These are phyloP conservation scores for Rutstroemia sydowiana DNA, from an alignment of 2,329 filamentous ascomycete species.

Conservation along the genomic window DNA sequence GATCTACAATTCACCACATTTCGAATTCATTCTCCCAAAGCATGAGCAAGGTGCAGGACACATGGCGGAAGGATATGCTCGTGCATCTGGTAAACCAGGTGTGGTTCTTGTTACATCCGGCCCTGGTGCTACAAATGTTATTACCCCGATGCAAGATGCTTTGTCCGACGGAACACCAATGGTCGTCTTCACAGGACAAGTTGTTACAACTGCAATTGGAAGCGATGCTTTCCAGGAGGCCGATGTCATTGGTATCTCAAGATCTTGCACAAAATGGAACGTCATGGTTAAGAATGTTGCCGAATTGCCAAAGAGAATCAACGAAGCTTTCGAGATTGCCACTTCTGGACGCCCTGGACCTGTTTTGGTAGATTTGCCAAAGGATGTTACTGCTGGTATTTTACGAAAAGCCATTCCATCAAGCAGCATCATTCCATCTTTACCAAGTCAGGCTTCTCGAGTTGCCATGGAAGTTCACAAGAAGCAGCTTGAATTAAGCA, in stretches of 20 bases:
- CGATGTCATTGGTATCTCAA: conserved; percentile 87
- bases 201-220: conserved; percentile 81
- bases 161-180: conserved; percentile 91
- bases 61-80: conserved; percentile 96
- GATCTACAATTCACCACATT: conserved; percentile 96
- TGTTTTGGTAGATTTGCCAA: conserved; percentile 90
- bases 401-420: conserved; percentile 74
- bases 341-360: conserved; percentile 90
- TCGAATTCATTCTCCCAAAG: conserved; percentile 89
- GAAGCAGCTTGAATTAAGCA: conserved; percentile 65
- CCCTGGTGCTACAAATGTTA: conserved; percentile 90
- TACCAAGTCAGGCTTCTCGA: conserved; percentile 79
- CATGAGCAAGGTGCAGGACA: conserved; percentile 98
- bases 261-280: conserved; percentile 98
- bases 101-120: conserved; percentile 96
- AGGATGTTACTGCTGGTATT: conserved; percentile 86
- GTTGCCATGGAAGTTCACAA: conserved; percentile 67
- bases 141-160: conserved; percentile 95
- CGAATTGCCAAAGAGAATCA: conserved; percentile 87
- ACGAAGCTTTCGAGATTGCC: conserved; percentile 97
- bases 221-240: conserved; percentile 97
- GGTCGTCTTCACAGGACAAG: conserved; percentile 94
- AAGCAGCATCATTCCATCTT: conserved; percentile 53
- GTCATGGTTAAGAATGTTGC: conserved; percentile 96
- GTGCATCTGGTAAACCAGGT: conserved; percentile 86